Percentiles rank a stretch among this genome's conserved stretches.
These are phyloP conservation scores for Talaromyces sp. DNA, from an alignment of 2,329 filamentous ascomycete species.

Conservation along the genomic window DNA sequence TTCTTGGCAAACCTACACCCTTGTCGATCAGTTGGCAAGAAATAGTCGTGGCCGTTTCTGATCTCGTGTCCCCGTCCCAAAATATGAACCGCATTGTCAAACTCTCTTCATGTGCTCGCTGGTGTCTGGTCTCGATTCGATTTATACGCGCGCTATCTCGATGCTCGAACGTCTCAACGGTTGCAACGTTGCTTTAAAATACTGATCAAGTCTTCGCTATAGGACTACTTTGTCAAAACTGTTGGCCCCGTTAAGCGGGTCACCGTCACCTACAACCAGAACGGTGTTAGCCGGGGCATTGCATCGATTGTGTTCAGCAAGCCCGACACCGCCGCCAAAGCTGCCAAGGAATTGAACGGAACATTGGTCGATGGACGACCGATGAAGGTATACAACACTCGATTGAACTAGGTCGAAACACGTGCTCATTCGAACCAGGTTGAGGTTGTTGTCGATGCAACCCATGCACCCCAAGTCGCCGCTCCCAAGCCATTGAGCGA, in stretches of 20 bases:
- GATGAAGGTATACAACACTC: conserved; percentile 68
- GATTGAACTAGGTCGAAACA: conserved; percentile 16
- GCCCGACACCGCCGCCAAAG: conserved; percentile 76
- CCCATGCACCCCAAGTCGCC: conserved; percentile 63
- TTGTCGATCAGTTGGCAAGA: background rate
- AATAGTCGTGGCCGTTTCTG: background rate
- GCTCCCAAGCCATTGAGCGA: conserved; percentile 74
- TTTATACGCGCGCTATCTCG: conserved; percentile 26
- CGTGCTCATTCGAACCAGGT: conserved; percentile 53
- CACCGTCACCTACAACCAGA: conserved; percentile 87
- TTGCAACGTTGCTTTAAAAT: conserved; percentile 31
- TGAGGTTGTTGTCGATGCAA: conserved; percentile 81
- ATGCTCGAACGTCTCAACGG: conserved; percentile 26
- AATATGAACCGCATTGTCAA: background rate
- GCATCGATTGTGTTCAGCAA: conserved; percentile 84
- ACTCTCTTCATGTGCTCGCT: conserved; percentile 58
- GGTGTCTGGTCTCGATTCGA: conserved; percentile 39
- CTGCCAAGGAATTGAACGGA: conserved; percentile 78
- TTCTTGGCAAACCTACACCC: background rate
- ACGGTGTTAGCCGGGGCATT: conserved; percentile 85
- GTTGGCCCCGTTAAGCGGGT: conserved; percentile 89
- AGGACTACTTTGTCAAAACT: conserved; percentile 93
- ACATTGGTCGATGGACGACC: conserved; percentile 84
- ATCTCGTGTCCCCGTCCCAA: background rate
- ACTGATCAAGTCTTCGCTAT: conserved; percentile 54